Conservation (phyloP, 129 eudicot genomes). For the Chrysanthemum lavandulifolium region DNA sequence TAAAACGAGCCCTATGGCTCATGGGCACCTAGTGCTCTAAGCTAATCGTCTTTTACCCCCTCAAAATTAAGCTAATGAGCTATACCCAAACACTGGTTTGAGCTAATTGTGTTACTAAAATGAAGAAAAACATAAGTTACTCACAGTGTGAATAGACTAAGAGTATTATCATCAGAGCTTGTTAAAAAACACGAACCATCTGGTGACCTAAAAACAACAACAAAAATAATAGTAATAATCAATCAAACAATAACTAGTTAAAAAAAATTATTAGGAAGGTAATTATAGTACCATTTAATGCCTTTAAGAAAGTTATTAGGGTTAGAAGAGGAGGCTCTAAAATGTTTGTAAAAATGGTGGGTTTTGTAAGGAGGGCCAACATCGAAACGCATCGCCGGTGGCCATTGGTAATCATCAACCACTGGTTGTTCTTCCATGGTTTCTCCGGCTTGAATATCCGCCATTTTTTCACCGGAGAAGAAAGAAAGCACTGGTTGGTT, state of each 20-base stretch:
- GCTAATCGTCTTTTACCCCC: too few species aligned
- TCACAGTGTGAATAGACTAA: conserved; percentile 62
- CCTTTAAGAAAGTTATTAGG: conserved; percentile 82
- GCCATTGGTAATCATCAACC: conserved; percentile 42
- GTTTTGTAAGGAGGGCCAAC: conserved; percentile 51
- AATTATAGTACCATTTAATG: conserved; percentile 56
- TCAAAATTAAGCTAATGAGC: too few species aligned
- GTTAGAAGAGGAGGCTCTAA: conserved; percentile 47
- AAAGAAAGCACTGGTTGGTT: too few species aligned
- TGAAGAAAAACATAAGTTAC: conserved; percentile 5
- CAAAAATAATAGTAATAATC: not conserved
- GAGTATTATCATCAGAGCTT: conserved; percentile 68
- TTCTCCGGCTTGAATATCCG: not conserved
- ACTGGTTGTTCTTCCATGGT: conserved; percentile 18
- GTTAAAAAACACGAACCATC: conserved; percentile 92
- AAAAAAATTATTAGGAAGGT: too few species aligned
- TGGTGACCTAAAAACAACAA: conserved; percentile 58
- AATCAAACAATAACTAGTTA: too few species aligned
- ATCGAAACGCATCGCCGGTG: conserved; percentile 56
- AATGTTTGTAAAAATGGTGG: conserved; percentile 66
- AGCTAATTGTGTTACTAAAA: too few species aligned
- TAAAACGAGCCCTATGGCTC: too few species aligned
- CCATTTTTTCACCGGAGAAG: too few species aligned
- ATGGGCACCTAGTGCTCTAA: too few species aligned
- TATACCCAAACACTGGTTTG: too few species aligned